Evolutionary conservation across 225 moss, liverwort and hornwort species (phyloP).

Genomic region (Polytrichum commune): DNA sequence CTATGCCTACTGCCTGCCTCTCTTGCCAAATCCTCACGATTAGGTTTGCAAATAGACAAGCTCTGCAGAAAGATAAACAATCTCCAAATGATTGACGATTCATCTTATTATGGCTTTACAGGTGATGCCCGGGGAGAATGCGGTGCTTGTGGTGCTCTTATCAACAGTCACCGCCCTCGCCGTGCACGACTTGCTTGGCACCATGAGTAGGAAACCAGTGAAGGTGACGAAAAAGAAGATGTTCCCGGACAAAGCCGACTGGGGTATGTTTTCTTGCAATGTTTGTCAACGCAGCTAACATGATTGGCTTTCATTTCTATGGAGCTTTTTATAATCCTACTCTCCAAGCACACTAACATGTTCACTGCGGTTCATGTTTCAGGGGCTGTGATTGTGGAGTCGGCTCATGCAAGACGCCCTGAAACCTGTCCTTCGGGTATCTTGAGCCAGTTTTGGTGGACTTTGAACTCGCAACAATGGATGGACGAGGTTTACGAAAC

Average conservation of each 20-base stretch:
- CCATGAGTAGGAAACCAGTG: slow-evolving; percentile 26
- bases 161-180: slow-evolving; percentile 33
- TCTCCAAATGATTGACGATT: too few species aligned
- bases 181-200: slow-evolving; percentile 37
- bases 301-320: not conserved
- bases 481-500: slow-evolving; percentile 16
- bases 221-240: slow-evolving; percentile 25
- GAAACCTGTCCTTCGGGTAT: slow-evolving; percentile 2
- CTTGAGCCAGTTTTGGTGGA: slow-evolving; percentile 39
- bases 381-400: slow-evolving; percentile 39
- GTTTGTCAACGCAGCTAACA: not conserved
- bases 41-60: too few species aligned
- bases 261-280: slow-evolving; percentile 26
- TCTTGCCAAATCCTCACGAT: too few species aligned
- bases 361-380: slow-evolving; percentile 4
- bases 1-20: too few species aligned
- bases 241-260: slow-evolving; percentile 28
- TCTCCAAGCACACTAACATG: not conserved
- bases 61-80: too few species aligned
- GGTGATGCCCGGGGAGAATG: slow-evolving; percentile 39
- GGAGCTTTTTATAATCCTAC: not conserved
- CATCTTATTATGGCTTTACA: slow-evolving; percentile 5
- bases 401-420: not conserved
- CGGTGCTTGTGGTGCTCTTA: slow-evolving; percentile 31
- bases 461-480: slow-evolving; percentile 21